Conservation (phyloP, 192 early-diverging fungal genomes). For the Coemansia sp. region DNA sequence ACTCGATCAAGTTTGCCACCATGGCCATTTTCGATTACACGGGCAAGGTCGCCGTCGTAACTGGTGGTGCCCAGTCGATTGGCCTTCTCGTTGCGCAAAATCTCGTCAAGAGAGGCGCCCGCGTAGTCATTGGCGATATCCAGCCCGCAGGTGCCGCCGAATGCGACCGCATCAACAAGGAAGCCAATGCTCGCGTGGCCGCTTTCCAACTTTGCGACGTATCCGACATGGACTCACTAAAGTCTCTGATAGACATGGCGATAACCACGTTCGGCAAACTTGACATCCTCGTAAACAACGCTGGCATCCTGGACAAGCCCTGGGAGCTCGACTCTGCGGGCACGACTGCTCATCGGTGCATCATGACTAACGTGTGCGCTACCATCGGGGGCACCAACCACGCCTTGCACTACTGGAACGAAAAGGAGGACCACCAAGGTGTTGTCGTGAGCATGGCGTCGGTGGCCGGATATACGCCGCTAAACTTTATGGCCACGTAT, state of each 20-base stretch:
- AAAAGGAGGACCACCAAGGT: slow-evolving; percentile 44
- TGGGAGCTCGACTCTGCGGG: slow-evolving; percentile 43
- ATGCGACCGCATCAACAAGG: slow-evolving; percentile 37
- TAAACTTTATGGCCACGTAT: slow-evolving; percentile 64
- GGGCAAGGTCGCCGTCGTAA: slow-evolving; percentile 67
- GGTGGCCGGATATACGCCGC: slow-evolving; percentile 60
- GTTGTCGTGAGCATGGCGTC: slow-evolving; percentile 75
- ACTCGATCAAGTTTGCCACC: too few species aligned
- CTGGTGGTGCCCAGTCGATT: slow-evolving; percentile 66
- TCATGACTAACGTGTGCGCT: slow-evolving; percentile 71
- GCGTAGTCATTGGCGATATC: slow-evolving; percentile 64
- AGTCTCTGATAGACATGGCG: slow-evolving; percentile 48
- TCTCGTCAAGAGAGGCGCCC: slow-evolving; percentile 59
- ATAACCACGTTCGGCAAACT: slow-evolving; percentile 58
- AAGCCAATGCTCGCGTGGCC: slow-evolving; percentile 24
- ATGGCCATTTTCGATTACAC: slow-evolving; percentile 10
- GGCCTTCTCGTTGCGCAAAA: slow-evolving; percentile 58
- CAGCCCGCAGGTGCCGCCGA: slow-evolving; percentile 7
- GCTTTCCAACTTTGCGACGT: slow-evolving; percentile 60
- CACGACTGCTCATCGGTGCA: slow-evolving; percentile 58
- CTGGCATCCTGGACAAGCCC: slow-evolving; percentile 54
- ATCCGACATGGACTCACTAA: slow-evolving; percentile 21
- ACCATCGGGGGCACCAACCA: slow-evolving; percentile 72
- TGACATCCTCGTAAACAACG: slow-evolving; percentile 64
- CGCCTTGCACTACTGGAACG: slow-evolving; percentile 60